Percentiles rank a stretch among this genome's conserved stretches.
phyloP scores from a whole-genome alignment of 805 yeast genomes.

The Isabelozyma pseudorhagii region DNA sequence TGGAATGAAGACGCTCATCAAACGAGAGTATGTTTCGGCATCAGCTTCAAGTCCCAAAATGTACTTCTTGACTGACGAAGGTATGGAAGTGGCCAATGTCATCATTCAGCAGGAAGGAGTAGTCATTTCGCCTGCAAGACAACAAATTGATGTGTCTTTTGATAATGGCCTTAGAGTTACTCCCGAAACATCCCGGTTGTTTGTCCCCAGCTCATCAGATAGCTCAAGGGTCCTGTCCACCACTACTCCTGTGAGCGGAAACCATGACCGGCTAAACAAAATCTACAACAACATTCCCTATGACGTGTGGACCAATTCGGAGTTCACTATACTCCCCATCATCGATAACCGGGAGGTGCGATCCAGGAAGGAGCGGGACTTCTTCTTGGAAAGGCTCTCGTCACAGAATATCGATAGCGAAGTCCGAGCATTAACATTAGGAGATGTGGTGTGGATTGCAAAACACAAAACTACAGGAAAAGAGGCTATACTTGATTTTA shows the following conservation, averaged over 20 bases:
- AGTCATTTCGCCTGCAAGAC: slow-evolving; percentile 16
- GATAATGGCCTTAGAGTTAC: slow-evolving; percentile 33
- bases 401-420: slow-evolving; percentile 49
- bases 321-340: slow-evolving; percentile 57
- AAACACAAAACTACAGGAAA: slow-evolving; percentile 52
- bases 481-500: slow-evolving; percentile 71
- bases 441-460: slow-evolving; percentile 92
- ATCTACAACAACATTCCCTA: slow-evolving; percentile 26
- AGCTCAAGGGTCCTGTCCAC: too few species aligned
- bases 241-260: not conserved
- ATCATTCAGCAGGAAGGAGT: slow-evolving; percentile 47
- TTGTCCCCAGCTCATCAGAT: not conserved
- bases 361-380: slow-evolving; percentile 64
- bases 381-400: slow-evolving; percentile 55
- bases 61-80: slow-evolving; percentile 68
- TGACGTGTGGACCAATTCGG: slow-evolving; percentile 59
- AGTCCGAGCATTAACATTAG: slow-evolving; percentile 63
- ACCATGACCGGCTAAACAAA: slow-evolving; percentile 18
- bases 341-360: slow-evolving; percentile 83
- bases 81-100: slow-evolving; percentile 57
- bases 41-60: slow-evolving; percentile 54
- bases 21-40: slow-evolving; percentile 54
- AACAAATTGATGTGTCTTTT: slow-evolving; percentile 21
- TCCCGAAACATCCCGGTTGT: slow-evolving; percentile 13
- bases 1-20: slow-evolving; percentile 59